A percentile compares a stretch with the other conserved stretches of the same genome.
Evolutionary conservation across 441 rosid genomes (phyloP).

Genomic region (Lepidium campestre): DNA sequence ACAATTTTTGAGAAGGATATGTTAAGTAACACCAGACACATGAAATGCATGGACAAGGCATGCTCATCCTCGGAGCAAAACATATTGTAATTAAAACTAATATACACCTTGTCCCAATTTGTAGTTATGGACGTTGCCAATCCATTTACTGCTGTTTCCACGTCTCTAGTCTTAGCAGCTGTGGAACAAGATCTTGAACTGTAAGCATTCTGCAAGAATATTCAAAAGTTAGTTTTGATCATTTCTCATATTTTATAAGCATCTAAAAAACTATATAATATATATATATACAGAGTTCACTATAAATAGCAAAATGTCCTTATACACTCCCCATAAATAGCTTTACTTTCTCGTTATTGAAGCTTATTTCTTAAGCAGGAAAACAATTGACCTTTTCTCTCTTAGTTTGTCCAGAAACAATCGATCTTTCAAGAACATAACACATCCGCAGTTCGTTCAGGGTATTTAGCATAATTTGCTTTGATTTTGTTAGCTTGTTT

Average conservation of each 20-base stretch:
- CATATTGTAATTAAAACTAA: background rate
- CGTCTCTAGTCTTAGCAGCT: slow-evolving; percentile 40
- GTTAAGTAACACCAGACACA: slow-evolving; percentile 1
- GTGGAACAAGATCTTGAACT: slow-evolving; percentile 59
- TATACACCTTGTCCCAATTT: slow-evolving; percentile 77
- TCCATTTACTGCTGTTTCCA: slow-evolving; percentile 34
- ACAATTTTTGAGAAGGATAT: background rate
- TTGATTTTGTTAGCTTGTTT: slow-evolving; percentile 76
- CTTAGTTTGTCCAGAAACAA: slow-evolving; percentile 40
- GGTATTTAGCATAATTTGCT: slow-evolving; percentile 74
- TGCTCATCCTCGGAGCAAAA: background rate
- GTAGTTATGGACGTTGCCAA: slow-evolving; percentile 32
- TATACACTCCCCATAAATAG: background rate
- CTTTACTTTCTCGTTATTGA: background rate
- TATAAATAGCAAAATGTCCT: background rate
- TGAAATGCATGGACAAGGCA: slow-evolving; percentile 7
- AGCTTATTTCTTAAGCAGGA: slow-evolving; percentile 7
- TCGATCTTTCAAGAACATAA: slow-evolving; percentile 55
- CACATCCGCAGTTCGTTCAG: slow-evolving; percentile 88
- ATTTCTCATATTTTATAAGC: background rate
- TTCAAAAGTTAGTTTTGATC: background rate
- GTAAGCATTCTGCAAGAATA: slow-evolving; percentile 46
- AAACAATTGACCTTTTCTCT: slow-evolving; percentile 44
- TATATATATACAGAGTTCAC: background rate
- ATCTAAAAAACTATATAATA: too few species aligned